These are phyloP conservation scores for Trichocomaceae sp. DNA, from an alignment of 2,329 filamentous ascomycete species.

Conservation along the genomic window DNA sequence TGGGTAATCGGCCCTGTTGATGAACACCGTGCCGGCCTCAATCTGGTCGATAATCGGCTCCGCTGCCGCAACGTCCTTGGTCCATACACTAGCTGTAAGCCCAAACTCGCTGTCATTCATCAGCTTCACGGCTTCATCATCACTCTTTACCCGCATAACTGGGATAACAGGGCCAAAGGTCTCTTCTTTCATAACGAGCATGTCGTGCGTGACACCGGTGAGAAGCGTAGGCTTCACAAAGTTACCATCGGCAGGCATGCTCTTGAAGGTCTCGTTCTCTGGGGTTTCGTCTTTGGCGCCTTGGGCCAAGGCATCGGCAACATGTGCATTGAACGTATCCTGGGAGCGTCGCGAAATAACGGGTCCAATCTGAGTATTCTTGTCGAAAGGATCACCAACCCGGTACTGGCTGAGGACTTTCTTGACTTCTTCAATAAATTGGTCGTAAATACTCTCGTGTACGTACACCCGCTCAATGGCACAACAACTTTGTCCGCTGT, in stretches of 20 bases:
- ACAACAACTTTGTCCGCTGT: conserved; percentile 97
- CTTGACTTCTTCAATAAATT: conserved; percentile 72
- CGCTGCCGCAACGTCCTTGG: conserved; percentile 70
- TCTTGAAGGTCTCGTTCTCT: conserved; percentile 68
- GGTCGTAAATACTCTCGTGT: conserved; percentile 73
- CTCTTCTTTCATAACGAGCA: conserved; percentile 88
- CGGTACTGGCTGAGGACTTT: conserved; percentile 74
- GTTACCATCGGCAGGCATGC: conserved; percentile 70
- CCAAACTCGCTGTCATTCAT: conserved; percentile 97
- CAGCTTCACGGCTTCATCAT: conserved; percentile 70
- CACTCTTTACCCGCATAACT: conserved; percentile 75
- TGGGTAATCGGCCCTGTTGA: conserved; percentile 89
- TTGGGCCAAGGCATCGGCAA: conserved; percentile 74
- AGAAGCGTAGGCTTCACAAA: conserved; percentile 83
- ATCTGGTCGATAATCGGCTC: conserved; percentile 71
- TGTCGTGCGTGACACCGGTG: conserved; percentile 69
- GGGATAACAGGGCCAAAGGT: conserved; percentile 92
- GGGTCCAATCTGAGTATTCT: conserved; percentile 74
- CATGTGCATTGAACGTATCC: conserved; percentile 67
- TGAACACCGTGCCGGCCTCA: conserved; percentile 91
- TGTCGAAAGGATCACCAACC: conserved; percentile 79
- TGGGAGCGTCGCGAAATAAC: conserved; percentile 78
- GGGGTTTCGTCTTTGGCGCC: conserved; percentile 82
- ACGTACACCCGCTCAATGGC: conserved; percentile 89
- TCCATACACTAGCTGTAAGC: conserved; percentile 95